Conservation (phyloP, 2,329 filamentous ascomycete genomes). For the Penicillium corylophilum region DNA sequence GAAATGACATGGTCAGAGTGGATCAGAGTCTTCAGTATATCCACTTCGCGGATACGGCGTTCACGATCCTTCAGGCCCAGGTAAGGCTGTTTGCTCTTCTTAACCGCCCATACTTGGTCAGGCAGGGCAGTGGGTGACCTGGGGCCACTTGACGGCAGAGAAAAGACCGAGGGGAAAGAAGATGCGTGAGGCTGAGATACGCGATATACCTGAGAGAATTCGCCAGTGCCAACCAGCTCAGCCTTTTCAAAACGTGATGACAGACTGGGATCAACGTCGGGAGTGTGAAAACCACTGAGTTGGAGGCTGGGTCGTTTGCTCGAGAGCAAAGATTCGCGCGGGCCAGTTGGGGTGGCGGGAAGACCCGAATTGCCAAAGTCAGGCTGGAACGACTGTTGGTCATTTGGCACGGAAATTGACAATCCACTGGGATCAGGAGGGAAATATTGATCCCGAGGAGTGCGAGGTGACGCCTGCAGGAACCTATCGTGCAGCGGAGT, state of each 20-base stretch:
- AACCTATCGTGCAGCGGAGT: constrained; percentile 61
- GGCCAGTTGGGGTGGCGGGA: constrained; percentile 80
- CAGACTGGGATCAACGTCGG: constrained; percentile 73
- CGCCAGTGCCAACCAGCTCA: constrained; percentile 77
- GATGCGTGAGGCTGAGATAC: constrained; percentile 55
- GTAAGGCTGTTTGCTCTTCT: constrained; percentile 83
- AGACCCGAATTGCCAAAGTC: constrained; percentile 48
- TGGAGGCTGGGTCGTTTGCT: constrained; percentile 65
- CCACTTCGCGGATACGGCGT: constrained; percentile 79
- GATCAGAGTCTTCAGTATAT: constrained; percentile 71
- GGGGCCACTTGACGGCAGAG: constrained; percentile 48
- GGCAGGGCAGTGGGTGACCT: constrained; percentile 56
- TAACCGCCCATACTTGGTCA: constrained; percentile 79
- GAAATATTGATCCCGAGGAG: constrained; percentile 71
- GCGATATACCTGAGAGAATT: constrained; percentile 90
- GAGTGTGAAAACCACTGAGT: constrained; percentile 67
- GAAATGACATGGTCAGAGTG: constrained; percentile 82
- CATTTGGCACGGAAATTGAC: constrained; percentile 69
- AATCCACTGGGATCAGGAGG: constrained; percentile 79
- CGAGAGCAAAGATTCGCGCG: constrained; percentile 58
- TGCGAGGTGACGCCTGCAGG: constrained; percentile 64
- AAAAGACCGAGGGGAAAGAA: constrained; percentile 43
- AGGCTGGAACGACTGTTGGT: constrained; percentile 39
- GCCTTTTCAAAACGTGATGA: constrained; percentile 76
- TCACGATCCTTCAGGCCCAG: constrained; percentile 77